Percentiles rank a stretch among this genome's conserved stretches.
Conservation (phyloP, 2,329 filamentous ascomycete genomes). For the Aspergillus aculeatinus region DNA sequence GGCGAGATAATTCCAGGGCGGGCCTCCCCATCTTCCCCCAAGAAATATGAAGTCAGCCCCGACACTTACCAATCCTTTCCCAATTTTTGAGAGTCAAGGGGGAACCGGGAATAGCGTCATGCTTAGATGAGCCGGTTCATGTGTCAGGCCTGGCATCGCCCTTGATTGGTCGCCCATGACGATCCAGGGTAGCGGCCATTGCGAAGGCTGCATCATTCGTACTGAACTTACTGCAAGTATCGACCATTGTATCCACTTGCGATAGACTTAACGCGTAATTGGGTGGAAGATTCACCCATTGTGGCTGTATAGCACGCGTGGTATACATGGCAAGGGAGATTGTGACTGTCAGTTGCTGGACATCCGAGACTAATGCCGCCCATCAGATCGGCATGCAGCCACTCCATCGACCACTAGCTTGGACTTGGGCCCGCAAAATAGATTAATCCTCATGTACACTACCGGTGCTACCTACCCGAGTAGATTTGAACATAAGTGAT, state of each 20-base stretch:
- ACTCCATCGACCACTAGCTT: not conserved
- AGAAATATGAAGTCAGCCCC: not conserved
- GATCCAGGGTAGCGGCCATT: not conserved
- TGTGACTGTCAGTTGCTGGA: too few species aligned
- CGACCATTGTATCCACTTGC: too few species aligned
- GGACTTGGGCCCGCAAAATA: not conserved
- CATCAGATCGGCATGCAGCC: not conserved
- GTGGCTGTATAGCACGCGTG: too few species aligned
- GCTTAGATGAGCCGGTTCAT: not conserved
- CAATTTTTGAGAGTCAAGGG: not conserved
- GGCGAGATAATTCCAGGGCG: not conserved
- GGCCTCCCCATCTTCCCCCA: too few species aligned
- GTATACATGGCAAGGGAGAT: too few species aligned
- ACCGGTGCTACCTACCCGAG: too few species aligned
- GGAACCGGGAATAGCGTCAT: not conserved
- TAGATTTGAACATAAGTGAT: too few species aligned
- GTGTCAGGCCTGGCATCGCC: not conserved
- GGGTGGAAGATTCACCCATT: too few species aligned
- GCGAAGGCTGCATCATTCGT: not conserved
- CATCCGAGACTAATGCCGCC: not conserved
- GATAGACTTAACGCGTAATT: too few species aligned
- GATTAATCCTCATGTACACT: not conserved
- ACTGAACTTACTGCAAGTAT: not conserved
- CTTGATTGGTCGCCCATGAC: not conserved
- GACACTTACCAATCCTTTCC: too few species aligned